A percentile compares a stretch with the other conserved stretches of the same genome.
These are phyloP conservation scores for Aquilaria sinensis DNA, from an alignment of 345 rosid species.

Conservation along the genomic window DNA sequence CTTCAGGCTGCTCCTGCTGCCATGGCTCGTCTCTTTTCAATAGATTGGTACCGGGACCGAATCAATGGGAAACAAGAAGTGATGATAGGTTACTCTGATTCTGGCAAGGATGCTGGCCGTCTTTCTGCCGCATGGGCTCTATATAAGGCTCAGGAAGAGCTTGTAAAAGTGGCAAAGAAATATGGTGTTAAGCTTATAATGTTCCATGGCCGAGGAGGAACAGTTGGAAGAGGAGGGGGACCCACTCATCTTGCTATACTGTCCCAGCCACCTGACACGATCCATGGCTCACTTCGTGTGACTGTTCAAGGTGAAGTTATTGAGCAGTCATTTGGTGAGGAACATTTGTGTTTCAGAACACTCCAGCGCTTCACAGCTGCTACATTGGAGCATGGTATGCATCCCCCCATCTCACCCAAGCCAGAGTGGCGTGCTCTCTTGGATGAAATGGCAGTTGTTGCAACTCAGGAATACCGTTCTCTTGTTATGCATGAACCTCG, in stretches of 20 bases:
- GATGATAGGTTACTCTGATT: slow-evolving; percentile 97
- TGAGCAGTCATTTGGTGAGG: slow-evolving; percentile 91
- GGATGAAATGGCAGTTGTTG: slow-evolving; percentile 93
- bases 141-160: slow-evolving; percentile 92
- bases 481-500: slow-evolving; percentile 89
- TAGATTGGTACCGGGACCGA: slow-evolving; percentile 83
- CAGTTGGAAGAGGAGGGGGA: slow-evolving; percentile 97
- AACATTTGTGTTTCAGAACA: slow-evolving; percentile 85
- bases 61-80: slow-evolving; percentile 96
- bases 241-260: slow-evolving; percentile 97
- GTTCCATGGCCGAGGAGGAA: slow-evolving; percentile 99
- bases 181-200: slow-evolving; percentile 83
- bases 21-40: slow-evolving; percentile 83
- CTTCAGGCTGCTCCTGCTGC: slow-evolving; percentile 95
- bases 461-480: slow-evolving; percentile 82
- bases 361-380: slow-evolving; percentile 98
- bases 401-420: slow-evolving; percentile 87
- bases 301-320: slow-evolving; percentile 98
- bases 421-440: slow-evolving; percentile 95
- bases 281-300: slow-evolving; percentile 84
- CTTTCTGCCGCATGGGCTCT: slow-evolving; percentile 96
- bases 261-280: slow-evolving; percentile 97
- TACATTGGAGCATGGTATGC: slow-evolving; percentile 94
- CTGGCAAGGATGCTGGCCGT: slow-evolving; percentile 96
- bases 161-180: slow-evolving; percentile 79